Evolutionary conservation across 2,329 filamentous ascomycete species (phyloP), one percentile per base, ranked within the genome.

Genomic region (Periconia sp.): DNA sequence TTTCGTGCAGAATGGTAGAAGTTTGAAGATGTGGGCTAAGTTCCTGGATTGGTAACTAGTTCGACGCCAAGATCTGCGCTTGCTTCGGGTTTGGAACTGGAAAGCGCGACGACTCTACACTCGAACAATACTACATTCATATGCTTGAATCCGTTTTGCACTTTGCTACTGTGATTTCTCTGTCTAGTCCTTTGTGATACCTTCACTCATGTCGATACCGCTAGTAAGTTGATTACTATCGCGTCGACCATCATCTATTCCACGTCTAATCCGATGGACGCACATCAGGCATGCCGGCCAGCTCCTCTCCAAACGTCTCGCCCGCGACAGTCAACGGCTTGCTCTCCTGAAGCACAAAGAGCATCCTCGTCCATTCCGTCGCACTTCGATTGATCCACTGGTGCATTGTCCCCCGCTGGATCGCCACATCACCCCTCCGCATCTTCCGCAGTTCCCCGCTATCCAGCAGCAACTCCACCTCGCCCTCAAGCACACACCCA

Each of bases 401-500:
- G 55, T 75, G 73, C 65, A 73, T 75, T 10, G 73, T 75, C 10
- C 73, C 73, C 15, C 73, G 62, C 61, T 75, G 73, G 48, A 75
- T 67, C 10, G 65, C 63, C 7, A 74, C 69, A 50, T 75, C 73
- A 6, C 72, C 71, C n/a, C 68, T 57, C 57, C 69, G 71, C 66
- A 74, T 69, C 27, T 57, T 46, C 17, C 68, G 61, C 60, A 66
- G 68, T 61, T 76, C 73, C 20, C 71, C 73, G 54, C 66, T 71
- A 45, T 75, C 73, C n/a, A 76, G 62, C 41, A 74, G 52, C 19
- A 70, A 57, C 48, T 75, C 70, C 15, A 76, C 58, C 58, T 75
- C 70, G 31, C 73, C 72, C 53, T 75, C 72, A 20, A 75, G 59
- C 11, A 75, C 72, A 42, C 69, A 68, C 2, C 74, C 74, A 48